A percentile compares a stretch with the other conserved stretches of the same genome.
Evolutionary conservation across 257 asterid species (phyloP).

Genomic region (Salvia rosmarinus): DNA sequence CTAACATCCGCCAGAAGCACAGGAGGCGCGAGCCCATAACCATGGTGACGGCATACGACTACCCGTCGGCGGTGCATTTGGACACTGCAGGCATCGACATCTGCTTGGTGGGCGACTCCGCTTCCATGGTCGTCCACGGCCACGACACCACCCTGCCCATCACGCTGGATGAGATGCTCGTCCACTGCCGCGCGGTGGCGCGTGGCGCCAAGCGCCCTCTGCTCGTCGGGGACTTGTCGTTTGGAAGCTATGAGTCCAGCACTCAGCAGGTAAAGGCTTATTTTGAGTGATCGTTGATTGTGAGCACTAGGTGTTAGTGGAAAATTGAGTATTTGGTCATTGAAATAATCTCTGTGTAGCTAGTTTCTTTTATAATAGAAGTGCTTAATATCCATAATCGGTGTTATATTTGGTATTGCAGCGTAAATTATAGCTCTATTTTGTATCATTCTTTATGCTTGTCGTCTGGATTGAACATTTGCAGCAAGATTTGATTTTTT

Average conservation of each 20-base stretch:
- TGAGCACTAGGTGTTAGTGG: not conserved
- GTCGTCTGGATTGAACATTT: not conserved
- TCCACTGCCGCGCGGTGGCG: slow-evolving; percentile 89
- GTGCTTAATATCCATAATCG: not conserved
- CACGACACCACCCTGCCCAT: slow-evolving; percentile 94
- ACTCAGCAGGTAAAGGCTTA: slow-evolving; percentile 58
- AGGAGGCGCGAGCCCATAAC: slow-evolving; percentile 70
- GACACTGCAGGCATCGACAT: slow-evolving; percentile 85
- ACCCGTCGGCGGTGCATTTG: slow-evolving; percentile 83
- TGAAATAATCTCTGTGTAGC: not conserved
- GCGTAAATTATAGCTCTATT: not conserved
- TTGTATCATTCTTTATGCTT: not conserved
- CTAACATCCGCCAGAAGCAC: slow-evolving; percentile 68
- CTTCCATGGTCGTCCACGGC: slow-evolving; percentile 98
- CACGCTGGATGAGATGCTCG: slow-evolving; percentile 89
- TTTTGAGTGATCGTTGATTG: not conserved
- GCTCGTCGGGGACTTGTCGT: slow-evolving; percentile 87
- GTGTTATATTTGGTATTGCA: not conserved
- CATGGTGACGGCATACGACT: slow-evolving; percentile 94
- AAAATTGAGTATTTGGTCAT: not conserved
- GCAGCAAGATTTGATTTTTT: slow-evolving; percentile 5
- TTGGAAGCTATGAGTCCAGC: slow-evolving; percentile 86
- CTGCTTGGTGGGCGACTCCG: slow-evolving; percentile 92
- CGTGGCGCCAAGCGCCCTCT: slow-evolving; percentile 88
- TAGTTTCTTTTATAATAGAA: not conserved